Base-by-base conservation (phyloP, 768 basidiomycete genomes). In the Phanerochaete carnosa region DNA sequence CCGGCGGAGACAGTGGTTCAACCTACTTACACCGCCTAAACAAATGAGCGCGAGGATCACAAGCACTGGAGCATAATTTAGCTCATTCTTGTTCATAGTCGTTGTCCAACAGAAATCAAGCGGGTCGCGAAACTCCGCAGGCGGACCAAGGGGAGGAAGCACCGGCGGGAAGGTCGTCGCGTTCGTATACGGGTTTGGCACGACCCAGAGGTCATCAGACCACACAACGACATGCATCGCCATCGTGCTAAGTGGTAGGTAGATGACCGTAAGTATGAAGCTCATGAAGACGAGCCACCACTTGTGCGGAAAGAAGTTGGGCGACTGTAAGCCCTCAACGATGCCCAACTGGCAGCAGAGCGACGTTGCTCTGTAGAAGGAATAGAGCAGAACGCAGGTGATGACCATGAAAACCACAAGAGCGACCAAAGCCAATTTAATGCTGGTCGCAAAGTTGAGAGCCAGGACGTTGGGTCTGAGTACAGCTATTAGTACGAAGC, bases 71-170 rank as follows among this genome's bases (percentile, higher is more conserved):
- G 89, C 89, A 64, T 79, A 87, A 68, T 92, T 92, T 61, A 90
- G 73, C 68, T 86, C 78, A 61, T 88, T 84, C 39, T 79, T 77
- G 57, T 81, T 79, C 87, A 91, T 88, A 0, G 89, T 91, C 0
- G 90, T 92, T 3, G 87, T 90, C 76, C 83, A 92, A 70, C 89
- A 92, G 64, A 90, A 90, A 70, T 90, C 87, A 53, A 87, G 66
- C 2, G 88, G 80, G 61, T 83, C 81, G 45, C 83, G 82, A 69
- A 75, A 89, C 65, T 83, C 77, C 56, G 75, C 76, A 0, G 81
- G 23, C 12, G 86, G 82, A 0, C 88, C 88, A 16, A 89, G 70
- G 1, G 83, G 80, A 1, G 78, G 68, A 0, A 85, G 64, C 1
- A 68, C 62, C 1, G 87, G 84, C 2, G 83, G 80, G 26, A 73